A percentile compares a stretch with the other conserved stretches of the same genome.
Evolutionary conservation across 2,329 filamentous ascomycete genomes (phyloP).

Genomic region (Colletotrichum kahawae): DNA sequence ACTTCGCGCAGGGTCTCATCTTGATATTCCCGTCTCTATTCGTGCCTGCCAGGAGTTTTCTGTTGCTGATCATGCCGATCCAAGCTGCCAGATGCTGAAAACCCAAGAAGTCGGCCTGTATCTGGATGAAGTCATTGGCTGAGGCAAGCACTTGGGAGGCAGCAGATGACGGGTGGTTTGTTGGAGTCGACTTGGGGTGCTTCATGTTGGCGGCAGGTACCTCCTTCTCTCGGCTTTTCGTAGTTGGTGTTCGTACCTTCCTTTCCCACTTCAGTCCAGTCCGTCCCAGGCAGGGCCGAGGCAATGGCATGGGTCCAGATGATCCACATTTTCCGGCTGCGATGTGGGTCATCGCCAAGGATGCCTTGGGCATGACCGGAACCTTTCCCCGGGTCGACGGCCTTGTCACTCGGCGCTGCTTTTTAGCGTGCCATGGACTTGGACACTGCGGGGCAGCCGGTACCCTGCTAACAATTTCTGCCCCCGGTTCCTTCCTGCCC

Average conservation of each 20-base stretch:
- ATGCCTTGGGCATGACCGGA: conserved; percentile 8
- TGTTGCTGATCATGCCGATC: not conserved
- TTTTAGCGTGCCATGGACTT: conserved; percentile 16
- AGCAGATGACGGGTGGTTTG: not conserved
- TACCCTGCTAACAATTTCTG: conserved; percentile 18
- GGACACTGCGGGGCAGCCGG: conserved; percentile 6
- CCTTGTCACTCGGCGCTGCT: conserved; percentile 1
- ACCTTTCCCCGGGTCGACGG: conserved; percentile 16
- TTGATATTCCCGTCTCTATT: not conserved
- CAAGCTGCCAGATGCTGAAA: not conserved
- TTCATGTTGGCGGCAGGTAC: no score
- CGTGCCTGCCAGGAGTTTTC: not conserved
- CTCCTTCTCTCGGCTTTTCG: not conserved
- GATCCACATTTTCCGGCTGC: not conserved
- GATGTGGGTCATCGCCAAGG: not conserved
- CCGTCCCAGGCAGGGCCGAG: not conserved
- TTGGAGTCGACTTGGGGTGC: not conserved
- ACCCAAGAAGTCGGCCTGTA: not conserved
- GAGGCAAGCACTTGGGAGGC: not conserved
- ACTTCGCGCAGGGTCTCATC: not conserved
- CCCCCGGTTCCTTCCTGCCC: not conserved
- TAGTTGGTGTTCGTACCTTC: not conserved
- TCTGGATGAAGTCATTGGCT: not conserved
- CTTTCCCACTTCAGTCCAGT: not conserved
- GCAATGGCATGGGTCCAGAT: not conserved